phyloP scores from a whole-genome alignment of 176 grass and related monocot genomes.

The Panicum miliaceum region DNA sequence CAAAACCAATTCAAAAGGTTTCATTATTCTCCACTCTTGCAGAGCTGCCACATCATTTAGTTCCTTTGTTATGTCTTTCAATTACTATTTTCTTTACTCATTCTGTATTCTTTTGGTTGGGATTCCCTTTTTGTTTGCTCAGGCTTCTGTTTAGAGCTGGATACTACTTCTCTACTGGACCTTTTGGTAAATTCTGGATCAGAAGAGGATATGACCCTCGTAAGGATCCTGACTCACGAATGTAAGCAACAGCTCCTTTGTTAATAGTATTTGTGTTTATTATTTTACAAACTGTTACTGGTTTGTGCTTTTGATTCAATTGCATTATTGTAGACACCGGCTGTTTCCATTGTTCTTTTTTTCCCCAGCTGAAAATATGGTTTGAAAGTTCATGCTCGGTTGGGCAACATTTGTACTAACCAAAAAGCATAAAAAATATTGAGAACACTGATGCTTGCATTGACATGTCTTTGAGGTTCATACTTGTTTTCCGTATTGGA shows the following conservation, averaged over 20 bases:
- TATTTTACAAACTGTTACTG: conserved; percentile 13
- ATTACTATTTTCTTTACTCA: conserved; percentile 16
- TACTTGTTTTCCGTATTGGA: neutral
- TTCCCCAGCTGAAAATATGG: conserved; percentile 10
- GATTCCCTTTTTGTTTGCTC: conserved; percentile 38
- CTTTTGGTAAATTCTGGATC: conserved; percentile 90
- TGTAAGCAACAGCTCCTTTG: conserved; percentile 51
- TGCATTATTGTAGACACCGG: conserved; percentile 9
- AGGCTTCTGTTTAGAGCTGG: conserved; percentile 97
- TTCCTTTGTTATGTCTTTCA: conserved; percentile 29
- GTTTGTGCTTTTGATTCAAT: conserved; percentile 39
- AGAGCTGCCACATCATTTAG: conserved; percentile 20
- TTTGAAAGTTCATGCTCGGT: neutral
- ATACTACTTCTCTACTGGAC: conserved; percentile 94
- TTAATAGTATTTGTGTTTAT: conserved; percentile 14
- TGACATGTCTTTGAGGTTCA: neutral
- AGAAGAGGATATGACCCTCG: conserved; percentile 96
- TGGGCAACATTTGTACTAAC: conserved; percentile 1
- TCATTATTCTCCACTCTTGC: conserved; percentile 29
- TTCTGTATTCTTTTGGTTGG: conserved; percentile 8
- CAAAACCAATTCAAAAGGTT: conserved; percentile 82
- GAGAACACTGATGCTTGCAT: neutral
- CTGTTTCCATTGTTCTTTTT: neutral
- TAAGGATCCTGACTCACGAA: conserved; percentile 78
- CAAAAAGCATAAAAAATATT: neutral